A percentile compares a stretch with the other conserved stretches of the same genome.
These are phyloP conservation scores for Ligustrum vulgare DNA, from an alignment of 257 asterid species.

Conservation along the genomic window DNA sequence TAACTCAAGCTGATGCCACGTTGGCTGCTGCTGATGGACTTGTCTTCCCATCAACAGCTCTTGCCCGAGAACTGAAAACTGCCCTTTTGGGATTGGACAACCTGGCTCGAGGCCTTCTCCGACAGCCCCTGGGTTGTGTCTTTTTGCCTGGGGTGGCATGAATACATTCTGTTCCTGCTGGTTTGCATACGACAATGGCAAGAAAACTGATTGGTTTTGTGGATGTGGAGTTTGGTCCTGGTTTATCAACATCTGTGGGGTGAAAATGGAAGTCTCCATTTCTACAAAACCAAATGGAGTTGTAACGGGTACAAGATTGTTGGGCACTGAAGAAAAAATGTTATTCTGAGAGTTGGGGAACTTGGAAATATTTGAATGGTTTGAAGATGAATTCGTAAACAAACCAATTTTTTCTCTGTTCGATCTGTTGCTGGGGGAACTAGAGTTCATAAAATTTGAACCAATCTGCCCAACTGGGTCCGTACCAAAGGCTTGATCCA, in stretches of 20 bases:
- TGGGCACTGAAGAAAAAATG: slow-evolving; percentile 28
- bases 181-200: slow-evolving; percentile 37
- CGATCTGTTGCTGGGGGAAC: slow-evolving; percentile 15
- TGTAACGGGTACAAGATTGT: slow-evolving; percentile 31
- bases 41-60: slow-evolving; percentile 27
- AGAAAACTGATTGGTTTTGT: slow-evolving; percentile 45
- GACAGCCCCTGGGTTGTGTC: slow-evolving; percentile 38
- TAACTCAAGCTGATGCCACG: slow-evolving; percentile 51
- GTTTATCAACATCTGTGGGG: slow-evolving; percentile 44
- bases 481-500: slow-evolving; percentile 47
- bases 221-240: slow-evolving; percentile 46
- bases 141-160: slow-evolving; percentile 42
- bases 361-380: slow-evolving; percentile 22
- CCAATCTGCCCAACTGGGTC: slow-evolving; percentile 25
- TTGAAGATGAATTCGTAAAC: slow-evolving; percentile 21
- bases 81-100: slow-evolving; percentile 6
- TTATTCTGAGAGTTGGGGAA: slow-evolving; percentile 21
- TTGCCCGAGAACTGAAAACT: slow-evolving; percentile 31
- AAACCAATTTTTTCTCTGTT: slow-evolving; percentile 32
- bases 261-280: slow-evolving; percentile 34
- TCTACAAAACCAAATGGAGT: slow-evolving; percentile 35
- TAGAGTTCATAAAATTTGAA: slow-evolving; percentile 22
- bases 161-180: slow-evolving; percentile 39
- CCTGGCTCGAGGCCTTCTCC: slow-evolving; percentile 21
- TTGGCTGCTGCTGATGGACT: slow-evolving; percentile 32